phyloP scores from a whole-genome alignment of 192 early-diverging fungal genomes.

The Glomus cerebriforme region DNA sequence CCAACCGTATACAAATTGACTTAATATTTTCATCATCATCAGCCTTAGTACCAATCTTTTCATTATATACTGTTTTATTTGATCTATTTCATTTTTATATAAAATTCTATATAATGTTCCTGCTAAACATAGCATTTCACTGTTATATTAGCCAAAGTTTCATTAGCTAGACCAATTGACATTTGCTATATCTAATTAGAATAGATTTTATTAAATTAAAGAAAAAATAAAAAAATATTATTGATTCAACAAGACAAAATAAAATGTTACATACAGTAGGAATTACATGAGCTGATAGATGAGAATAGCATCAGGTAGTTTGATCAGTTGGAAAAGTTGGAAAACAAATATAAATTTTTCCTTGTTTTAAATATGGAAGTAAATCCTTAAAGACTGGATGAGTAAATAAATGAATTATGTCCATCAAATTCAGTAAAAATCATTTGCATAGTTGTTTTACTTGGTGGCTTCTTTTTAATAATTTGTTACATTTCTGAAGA shows the following conservation, averaged over 20 bases:
- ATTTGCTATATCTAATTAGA: constrained; percentile 68
- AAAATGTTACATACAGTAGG: constrained; percentile 60
- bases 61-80: constrained; percentile 53
- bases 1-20: not conserved
- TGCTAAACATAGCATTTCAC: constrained; percentile 71
- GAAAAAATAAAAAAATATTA: not conserved
- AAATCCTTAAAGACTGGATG: constrained; percentile 69
- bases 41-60: not conserved
- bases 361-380: constrained; percentile 74
- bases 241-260: not conserved
- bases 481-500: constrained; percentile 79
- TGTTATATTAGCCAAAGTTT: constrained; percentile 77
- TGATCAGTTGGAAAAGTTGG: constrained; percentile 75
- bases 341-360: constrained; percentile 86
- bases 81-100: constrained; percentile 75
- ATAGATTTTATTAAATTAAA: too few relatives aligned
- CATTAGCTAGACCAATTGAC: constrained; percentile 86
- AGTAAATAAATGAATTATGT: constrained; percentile 48
- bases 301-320: constrained; percentile 81
- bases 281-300: constrained; percentile 81
- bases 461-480: constrained; percentile 85
- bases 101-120: constrained; percentile 73
- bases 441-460: constrained; percentile 65
- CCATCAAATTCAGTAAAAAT: constrained; percentile 78
- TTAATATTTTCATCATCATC: not conserved